Base-by-base conservation (phyloP, 1,139 yeast species). In the Diutina ranongensis region DNA sequence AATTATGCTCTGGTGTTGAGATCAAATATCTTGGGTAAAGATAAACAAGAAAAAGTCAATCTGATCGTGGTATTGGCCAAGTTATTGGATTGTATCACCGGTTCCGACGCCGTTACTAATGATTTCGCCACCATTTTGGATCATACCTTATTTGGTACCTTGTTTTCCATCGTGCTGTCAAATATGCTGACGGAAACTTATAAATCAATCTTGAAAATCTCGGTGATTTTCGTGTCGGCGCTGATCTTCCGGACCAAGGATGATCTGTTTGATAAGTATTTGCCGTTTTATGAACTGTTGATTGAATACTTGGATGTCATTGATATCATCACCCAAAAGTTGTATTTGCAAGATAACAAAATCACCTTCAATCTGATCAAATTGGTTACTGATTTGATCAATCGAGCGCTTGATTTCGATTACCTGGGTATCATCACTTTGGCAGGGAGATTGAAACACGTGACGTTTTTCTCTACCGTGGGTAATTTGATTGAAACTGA, bases 21-120 rank as follows among this genome's bases (percentile, higher is more conserved):
- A 47, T 47, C 60, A 12, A 67, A 70, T 44, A 71, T 74, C 45
- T 57, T 70, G 47, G 76, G 76, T 13, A 63, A 64, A 48, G 75
- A 71, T 51, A 72, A 73, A 50, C 72, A 72, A 52, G 79, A 74
- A 50, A 72, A 71, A 52, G 74, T 74, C 47, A 75, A 75, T 55
- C 66, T 72, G 18, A 74, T 76, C 10, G 76, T 75, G 13, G 76
- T 75, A 7, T 60, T 76, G 47, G 77, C 80, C 32, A 76, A 74
- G 53, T 62, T 72, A 33, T 61, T 75, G 46, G 80, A 76, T 47
- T 67, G 70, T 50, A 57, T 69, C 21, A 45, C 51, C 2, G 64
- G 68, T 8, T 62, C 65, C 31, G 70, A 71, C 13, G 70, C 73
- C 1, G 60, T 60, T 21, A 62, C 70, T 12, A 65, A 68, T 45